Evolutionary conservation across 1,284 basidiomycete species (phyloP), one percentile per base, ranked within the genome.

Genomic region (Vanrija sp.): DNA sequence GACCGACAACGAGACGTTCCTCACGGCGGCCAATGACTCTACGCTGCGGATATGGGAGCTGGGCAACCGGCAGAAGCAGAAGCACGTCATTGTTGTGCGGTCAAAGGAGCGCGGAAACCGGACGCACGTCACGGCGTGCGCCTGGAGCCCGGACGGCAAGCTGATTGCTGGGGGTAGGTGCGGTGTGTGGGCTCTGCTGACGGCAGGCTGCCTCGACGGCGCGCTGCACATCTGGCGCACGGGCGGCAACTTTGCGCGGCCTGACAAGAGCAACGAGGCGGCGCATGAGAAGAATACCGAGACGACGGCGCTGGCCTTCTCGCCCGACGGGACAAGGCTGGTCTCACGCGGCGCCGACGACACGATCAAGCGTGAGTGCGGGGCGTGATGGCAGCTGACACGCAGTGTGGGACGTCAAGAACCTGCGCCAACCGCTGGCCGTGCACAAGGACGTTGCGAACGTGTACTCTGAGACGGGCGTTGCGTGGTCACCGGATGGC

Each of bases 1-100:
- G 1, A 86, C 83, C 58, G 85, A 96, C 61, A 74, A 83, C 12
- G 82, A 87, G 54, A 76, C 81, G 18, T 98, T 98, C 76, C 86
- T 97, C 49, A 98, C 96, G 2, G 85, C 86, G 55, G 92, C 90
- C n/a, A 85, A 87, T 41, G 96, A 99, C 76, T 92, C 89, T 5
- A 98, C 96, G 0, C 86, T 98, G 52, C 83, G 94, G 53, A 88
- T 99, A 72, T 99, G 96, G 96, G 87, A 98, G 63, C 82, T 86
- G 9, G 87, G 89, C 65, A 84, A 90, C 65, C 87, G 84, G 65
- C 82, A 86, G 44, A 94, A 94, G 73, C 93, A 97, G 70, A 92
- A 92, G 77, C 83, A 84, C 0, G 90, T 97, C 35, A 93, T 98
- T 62, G 92, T 97, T 10, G 88, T 97, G 62, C 95, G 94, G 75